These are phyloP conservation scores for Oryza nivara DNA, from an alignment of 176 grass and related monocot genomes.

Conservation along the genomic window DNA sequence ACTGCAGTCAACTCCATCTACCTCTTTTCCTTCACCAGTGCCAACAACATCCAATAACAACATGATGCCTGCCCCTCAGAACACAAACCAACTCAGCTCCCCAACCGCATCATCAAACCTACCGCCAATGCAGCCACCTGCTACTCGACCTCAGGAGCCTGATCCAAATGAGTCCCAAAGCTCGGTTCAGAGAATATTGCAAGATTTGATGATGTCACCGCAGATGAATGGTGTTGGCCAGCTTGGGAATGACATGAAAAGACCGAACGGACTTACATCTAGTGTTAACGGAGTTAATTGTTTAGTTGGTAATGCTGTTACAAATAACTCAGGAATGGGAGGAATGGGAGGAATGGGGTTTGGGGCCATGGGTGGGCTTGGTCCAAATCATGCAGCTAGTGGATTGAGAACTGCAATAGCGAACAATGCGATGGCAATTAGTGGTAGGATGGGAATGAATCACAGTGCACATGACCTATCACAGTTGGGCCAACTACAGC, in stretches of 20 bases:
- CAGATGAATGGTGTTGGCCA: conserved; percentile 64
- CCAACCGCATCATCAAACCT: conserved; percentile 49
- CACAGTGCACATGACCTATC: conserved; percentile 67
- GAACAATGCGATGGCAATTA: conserved; percentile 69
- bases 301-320: conserved; percentile 57
- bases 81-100: conserved; percentile 56
- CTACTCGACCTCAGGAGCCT: conserved; percentile 51
- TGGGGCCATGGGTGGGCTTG: conserved; percentile 54
- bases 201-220: conserved; percentile 88
- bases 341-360: conserved; percentile 48
- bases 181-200: conserved; percentile 86
- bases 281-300: conserved; percentile 62
- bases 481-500: conserved; percentile 63
- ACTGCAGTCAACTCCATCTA: conserved; percentile 61
- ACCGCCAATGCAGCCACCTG: conserved; percentile 59
- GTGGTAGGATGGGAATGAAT: conserved; percentile 71
- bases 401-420: conserved; percentile 53
- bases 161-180: conserved; percentile 86
- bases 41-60: conserved; percentile 61
- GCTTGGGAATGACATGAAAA: conserved; percentile 58
- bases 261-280: conserved; percentile 60
- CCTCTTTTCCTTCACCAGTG: conserved; percentile 47
- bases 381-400: conserved; percentile 49
- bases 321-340: conserved; percentile 55
- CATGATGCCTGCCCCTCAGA: conserved; percentile 60